These are phyloP conservation scores for Cicer bijugum DNA, from an alignment of 306 rosid species.

Conservation along the genomic window DNA sequence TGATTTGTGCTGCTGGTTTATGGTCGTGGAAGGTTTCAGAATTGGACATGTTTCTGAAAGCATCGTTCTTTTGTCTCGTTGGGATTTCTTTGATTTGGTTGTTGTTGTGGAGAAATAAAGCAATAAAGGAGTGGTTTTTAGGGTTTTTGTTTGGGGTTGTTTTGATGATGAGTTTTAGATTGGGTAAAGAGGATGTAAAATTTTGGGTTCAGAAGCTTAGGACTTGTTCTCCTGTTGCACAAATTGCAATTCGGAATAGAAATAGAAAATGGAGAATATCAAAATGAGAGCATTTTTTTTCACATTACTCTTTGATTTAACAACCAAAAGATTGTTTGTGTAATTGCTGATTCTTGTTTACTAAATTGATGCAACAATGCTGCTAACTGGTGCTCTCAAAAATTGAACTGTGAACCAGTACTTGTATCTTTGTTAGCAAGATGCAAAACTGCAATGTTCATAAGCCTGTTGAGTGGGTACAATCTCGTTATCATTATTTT, in stretches of 20 bases:
- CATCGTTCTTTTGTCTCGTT: slow-evolving; percentile 24
- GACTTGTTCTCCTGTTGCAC: slow-evolving; percentile 37
- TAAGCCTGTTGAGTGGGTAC: not conserved
- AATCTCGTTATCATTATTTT: not conserved
- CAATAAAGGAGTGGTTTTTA: slow-evolving; percentile 44
- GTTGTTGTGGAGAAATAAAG: slow-evolving; percentile 36
- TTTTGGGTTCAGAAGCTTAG: slow-evolving; percentile 45
- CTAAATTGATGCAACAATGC: not conserved
- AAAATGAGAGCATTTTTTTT: slow-evolving; percentile 23
- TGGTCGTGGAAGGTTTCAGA: slow-evolving; percentile 46
- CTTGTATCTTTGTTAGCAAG: not conserved
- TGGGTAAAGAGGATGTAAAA: slow-evolving; percentile 46
- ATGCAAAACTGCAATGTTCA: not conserved
- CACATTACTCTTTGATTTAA: slow-evolving; percentile 23
- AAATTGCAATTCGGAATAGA: slow-evolving; percentile 30
- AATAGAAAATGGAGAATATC: slow-evolving; percentile 25
- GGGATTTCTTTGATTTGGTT: slow-evolving; percentile 43
- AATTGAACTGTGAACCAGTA: not conserved
- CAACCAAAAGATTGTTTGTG: not conserved
- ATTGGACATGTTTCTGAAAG: slow-evolving; percentile 43
- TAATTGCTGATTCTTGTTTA: slow-evolving; percentile 5
- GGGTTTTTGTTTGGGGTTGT: slow-evolving; percentile 49
- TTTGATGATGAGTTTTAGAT: slow-evolving; percentile 40
- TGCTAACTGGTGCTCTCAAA: not conserved
- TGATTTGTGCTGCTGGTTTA: slow-evolving; percentile 38